These are phyloP conservation scores for Globisporangium spinosum DNA, from an alignment of 352 stramenopile genomes.

Conservation along the genomic window DNA sequence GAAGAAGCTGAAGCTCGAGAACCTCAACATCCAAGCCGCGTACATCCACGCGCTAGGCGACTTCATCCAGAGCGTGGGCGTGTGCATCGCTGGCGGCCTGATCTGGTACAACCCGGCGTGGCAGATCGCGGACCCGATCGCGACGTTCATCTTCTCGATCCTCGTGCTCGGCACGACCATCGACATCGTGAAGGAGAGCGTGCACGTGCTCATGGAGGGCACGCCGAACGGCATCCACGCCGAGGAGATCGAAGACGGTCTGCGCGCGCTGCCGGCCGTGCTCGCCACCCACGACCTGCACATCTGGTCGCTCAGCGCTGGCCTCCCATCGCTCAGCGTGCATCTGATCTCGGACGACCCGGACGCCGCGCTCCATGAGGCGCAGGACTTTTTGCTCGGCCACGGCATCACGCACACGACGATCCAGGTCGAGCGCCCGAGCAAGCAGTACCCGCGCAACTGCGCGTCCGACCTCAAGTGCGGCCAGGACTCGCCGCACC, in stretches of 20 bases:
- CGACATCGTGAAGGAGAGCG: slow-evolving; percentile 86
- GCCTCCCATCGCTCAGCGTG: slow-evolving; percentile 88
- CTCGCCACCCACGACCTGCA: slow-evolving; percentile 96
- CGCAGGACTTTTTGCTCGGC: slow-evolving; percentile 68
- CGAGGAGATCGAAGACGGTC: slow-evolving; percentile 77
- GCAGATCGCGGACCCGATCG: slow-evolving; percentile 96
- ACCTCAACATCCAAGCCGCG: slow-evolving; percentile 95
- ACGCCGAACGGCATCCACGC: slow-evolving; percentile 90
- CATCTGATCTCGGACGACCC: slow-evolving; percentile 84
- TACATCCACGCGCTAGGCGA: slow-evolving; percentile 98
- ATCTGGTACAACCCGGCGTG: slow-evolving; percentile 97
- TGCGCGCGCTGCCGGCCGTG: slow-evolving; percentile 82
- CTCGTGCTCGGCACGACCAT: slow-evolving; percentile 93
- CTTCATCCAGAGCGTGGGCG: slow-evolving; percentile 95
- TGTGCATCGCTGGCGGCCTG: slow-evolving; percentile 93
- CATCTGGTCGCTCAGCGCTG: slow-evolving; percentile 96
- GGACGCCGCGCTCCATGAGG: slow-evolving; percentile 58
- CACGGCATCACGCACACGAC: slow-evolving; percentile 87
- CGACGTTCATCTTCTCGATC: slow-evolving; percentile 96
- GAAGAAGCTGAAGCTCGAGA: slow-evolving; percentile 61
- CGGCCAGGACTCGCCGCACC: slow-evolving; percentile 70
- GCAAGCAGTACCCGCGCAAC: slow-evolving; percentile 67
- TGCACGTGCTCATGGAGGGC: slow-evolving; percentile 95
- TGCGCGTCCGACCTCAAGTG: slow-evolving; percentile 66
- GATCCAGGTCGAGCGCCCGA: slow-evolving; percentile 82